Evolutionary conservation across 2,329 filamentous ascomycete species (phyloP).

Genomic region (Hypoxylon sp.): DNA sequence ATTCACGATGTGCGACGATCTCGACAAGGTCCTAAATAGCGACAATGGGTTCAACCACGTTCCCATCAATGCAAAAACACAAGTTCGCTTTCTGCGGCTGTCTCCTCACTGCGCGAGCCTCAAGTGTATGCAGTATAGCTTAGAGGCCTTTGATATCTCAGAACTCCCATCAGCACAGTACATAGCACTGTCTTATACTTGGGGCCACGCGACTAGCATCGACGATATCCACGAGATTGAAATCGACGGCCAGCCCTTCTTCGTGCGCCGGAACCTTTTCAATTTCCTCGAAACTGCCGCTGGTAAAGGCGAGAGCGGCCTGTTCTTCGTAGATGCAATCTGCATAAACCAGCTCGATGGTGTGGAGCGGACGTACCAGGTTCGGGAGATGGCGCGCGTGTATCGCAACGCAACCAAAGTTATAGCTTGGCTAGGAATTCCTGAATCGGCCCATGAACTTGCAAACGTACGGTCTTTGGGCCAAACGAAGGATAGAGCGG

Average conservation of each 20-base stretch:
- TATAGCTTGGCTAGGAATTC: conserved; percentile 35
- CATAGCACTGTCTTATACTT: conserved; percentile 33
- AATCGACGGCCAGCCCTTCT: conserved; percentile 33
- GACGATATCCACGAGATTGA: conserved; percentile 26
- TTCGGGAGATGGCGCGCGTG: conserved; percentile 33
- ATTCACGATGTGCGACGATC: conserved; percentile 6
- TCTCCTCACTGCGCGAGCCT: neutral
- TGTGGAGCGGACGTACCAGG: conserved; percentile 31
- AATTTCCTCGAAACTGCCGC: conserved; percentile 32
- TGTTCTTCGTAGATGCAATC: conserved; percentile 43
- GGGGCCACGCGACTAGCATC: conserved; percentile 16
- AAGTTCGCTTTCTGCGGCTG: conserved; percentile 17
- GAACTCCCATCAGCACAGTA: conserved; percentile 22
- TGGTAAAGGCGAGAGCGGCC: conserved; percentile 14
- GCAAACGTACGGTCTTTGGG: conserved; percentile 24
- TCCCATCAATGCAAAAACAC: conserved; percentile 14
- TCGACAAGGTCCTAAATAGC: conserved; percentile 25
- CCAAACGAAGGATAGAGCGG: neutral
- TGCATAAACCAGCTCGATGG: conserved; percentile 40
- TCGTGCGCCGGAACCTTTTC: conserved; percentile 37
- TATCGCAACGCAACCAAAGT: conserved; percentile 35
- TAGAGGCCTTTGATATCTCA: conserved; percentile 19
- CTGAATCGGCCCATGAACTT: neutral
- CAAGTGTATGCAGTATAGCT: conserved; percentile 4
- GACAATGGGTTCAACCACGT: conserved; percentile 23